Conservation (phyloP, 2,329 filamentous ascomycete species). For the Didymella exigua region DNA sequence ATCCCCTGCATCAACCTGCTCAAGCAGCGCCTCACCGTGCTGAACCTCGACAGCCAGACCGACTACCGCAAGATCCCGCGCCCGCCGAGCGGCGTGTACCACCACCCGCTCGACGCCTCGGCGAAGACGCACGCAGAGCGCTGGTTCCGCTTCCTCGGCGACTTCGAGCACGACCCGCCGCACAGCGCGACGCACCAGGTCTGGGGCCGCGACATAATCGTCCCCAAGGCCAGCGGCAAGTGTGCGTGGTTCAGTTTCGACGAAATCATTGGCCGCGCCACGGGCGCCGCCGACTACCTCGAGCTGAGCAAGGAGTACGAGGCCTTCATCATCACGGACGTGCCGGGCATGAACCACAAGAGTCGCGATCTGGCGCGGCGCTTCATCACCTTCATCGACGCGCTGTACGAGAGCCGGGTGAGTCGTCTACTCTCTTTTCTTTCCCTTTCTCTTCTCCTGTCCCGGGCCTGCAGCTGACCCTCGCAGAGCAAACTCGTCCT, state of each 20-base stretch:
- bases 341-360: constrained; percentile 88
- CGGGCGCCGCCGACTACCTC: constrained; percentile 92
- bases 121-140: constrained; percentile 84
- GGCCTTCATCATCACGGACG: constrained; percentile 87
- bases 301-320: constrained; percentile 90
- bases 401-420: constrained; percentile 79
- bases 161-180: constrained; percentile 75
- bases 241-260: constrained; percentile 92
- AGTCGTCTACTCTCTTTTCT: constrained; percentile 21
- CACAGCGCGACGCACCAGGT: constrained; percentile 81
- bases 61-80: constrained; percentile 97
- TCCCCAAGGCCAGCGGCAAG: constrained; percentile 84
- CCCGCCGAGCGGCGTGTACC: constrained; percentile 91
- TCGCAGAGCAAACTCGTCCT: constrained; percentile 88
- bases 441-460: background rate
- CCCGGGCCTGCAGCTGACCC: background rate
- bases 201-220: constrained; percentile 89
- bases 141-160: constrained; percentile 94
- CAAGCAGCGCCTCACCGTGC: constrained; percentile 80
- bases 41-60: constrained; percentile 92
- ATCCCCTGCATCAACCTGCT: constrained; percentile 93
- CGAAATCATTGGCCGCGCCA: constrained; percentile 86
- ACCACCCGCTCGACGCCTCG: constrained; percentile 80
- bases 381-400: constrained; percentile 98
- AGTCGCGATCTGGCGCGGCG: constrained; percentile 86